These are phyloP conservation scores for Papiliotrema fonsecae DNA, from an alignment of 1,284 basidiomycete species.

Conservation along the genomic window DNA sequence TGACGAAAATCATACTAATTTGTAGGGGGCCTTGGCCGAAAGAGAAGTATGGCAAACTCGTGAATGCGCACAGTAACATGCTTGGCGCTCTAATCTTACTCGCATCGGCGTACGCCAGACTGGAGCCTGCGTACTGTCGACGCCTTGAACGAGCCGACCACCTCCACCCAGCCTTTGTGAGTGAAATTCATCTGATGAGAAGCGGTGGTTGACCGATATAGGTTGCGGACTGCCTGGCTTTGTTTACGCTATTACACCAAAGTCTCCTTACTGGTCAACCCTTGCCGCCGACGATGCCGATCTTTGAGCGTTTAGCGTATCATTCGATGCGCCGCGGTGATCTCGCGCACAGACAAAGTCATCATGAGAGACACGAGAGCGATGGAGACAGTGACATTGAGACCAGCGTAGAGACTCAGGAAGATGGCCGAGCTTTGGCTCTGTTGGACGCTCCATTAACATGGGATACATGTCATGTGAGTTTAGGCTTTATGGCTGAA, in stretches of 20 bases:
- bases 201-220: constrained; percentile 5
- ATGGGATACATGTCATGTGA: constrained; percentile 21
- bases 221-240: constrained; percentile 40
- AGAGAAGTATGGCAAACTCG: constrained; percentile 30
- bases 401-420: not conserved
- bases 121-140: constrained; percentile 30
- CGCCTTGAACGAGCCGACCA: constrained; percentile 22
- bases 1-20: not conserved
- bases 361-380: not conserved
- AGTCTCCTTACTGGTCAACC: constrained; percentile 30
- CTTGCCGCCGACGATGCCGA: constrained; percentile 41
- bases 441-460: constrained; percentile 13
- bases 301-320: constrained; percentile 40
- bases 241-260: constrained; percentile 39
- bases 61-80: constrained; percentile 26
- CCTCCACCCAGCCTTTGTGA: constrained; percentile 43
- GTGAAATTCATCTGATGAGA: constrained; percentile 5
- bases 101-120: constrained; percentile 29
- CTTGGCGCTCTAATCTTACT: constrained; percentile 33
- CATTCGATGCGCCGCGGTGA: constrained; percentile 13
- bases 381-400: not conserved
- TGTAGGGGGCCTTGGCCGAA: constrained; percentile 44
- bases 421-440: constrained; percentile 7
- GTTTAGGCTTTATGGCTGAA: not conserved
- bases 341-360: not conserved